These are phyloP conservation scores for Tricholoma terreum DNA, from an alignment of 768 basidiomycete species.

Conservation along the genomic window DNA sequence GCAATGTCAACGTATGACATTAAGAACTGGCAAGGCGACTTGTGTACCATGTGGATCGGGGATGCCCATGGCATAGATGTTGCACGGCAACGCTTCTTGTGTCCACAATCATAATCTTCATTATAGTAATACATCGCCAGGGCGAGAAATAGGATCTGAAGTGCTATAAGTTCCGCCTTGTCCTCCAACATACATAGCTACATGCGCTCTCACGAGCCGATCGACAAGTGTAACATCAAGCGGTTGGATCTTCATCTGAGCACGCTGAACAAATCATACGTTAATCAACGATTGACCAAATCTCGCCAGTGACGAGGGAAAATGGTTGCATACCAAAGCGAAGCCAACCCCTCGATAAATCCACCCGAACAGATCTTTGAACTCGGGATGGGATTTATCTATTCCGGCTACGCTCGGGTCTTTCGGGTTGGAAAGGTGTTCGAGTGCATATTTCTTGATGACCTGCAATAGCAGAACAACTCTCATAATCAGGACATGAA, in stretches of 20 bases:
- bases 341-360: slow-evolving; percentile 48
- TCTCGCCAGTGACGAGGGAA: not conserved
- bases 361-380: slow-evolving; percentile 46
- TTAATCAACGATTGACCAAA: slow-evolving; percentile 4
- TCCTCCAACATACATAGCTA: slow-evolving; percentile 44
- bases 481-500: not conserved
- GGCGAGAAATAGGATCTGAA: not conserved
- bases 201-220: slow-evolving; percentile 40
- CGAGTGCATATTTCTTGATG: slow-evolving; percentile 43
- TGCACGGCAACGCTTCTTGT: no score
- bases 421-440: slow-evolving; percentile 37
- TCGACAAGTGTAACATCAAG: slow-evolving; percentile 36
- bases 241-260: slow-evolving; percentile 35
- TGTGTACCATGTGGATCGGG: no score
- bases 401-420: slow-evolving; percentile 32
- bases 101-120: not conserved
- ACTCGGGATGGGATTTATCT: slow-evolving; percentile 48
- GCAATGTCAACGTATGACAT: no score
- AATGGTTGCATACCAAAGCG: slow-evolving; percentile 40
- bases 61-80: no score
- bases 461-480: slow-evolving; percentile 24
- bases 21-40: no score
- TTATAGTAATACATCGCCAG: not conserved
- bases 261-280: slow-evolving; percentile 32
- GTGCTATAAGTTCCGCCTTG: slow-evolving; percentile 6